phyloP scores from a whole-genome alignment of 2,329 filamentous ascomycete genomes.

The Magnaporthales sp. region DNA sequence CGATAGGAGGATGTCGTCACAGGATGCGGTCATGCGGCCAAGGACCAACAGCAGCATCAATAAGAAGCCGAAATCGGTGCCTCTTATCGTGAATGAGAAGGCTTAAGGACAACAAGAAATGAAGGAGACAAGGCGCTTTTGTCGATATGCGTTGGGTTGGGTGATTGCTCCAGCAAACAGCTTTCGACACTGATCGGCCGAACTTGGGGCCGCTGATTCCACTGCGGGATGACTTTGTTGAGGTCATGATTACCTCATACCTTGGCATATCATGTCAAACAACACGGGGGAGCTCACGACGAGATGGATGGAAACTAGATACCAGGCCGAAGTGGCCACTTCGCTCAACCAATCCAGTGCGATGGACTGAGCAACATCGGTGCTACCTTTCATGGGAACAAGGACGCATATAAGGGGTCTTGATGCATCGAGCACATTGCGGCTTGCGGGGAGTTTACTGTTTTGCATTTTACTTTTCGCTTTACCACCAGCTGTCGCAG shows the following conservation, averaged over 20 bases:
- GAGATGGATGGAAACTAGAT: not conserved
- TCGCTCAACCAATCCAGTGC: not conserved
- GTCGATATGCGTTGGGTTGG: not conserved
- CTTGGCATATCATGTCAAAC: not conserved
- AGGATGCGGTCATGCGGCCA: constrained; percentile 78
- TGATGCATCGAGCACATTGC: not conserved
- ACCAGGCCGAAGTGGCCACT: not conserved
- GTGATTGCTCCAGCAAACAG: not conserved
- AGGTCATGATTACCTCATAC: not conserved
- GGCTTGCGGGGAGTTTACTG: not conserved
- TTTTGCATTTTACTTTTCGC: not conserved
- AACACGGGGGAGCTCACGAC: not conserved
- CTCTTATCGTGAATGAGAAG: constrained; percentile 16
- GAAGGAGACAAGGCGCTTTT: not conserved
- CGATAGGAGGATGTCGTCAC: constrained; percentile 74
- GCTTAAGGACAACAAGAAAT: constrained; percentile 9
- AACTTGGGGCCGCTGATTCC: not conserved
- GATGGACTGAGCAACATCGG: not conserved
- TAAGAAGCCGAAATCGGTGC: constrained; percentile 20
- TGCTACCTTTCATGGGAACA: not conserved
- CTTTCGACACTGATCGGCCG: not conserved
- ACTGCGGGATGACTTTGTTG: not conserved
- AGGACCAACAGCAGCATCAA: constrained; percentile 17
- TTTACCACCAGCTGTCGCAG: not conserved
- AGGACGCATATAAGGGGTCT: not conserved